Evolutionary conservation across 208 protist genomes (phyloP), one percentile per base, ranked within the genome.

Genomic region (Acanthamoeba royreba): DNA sequence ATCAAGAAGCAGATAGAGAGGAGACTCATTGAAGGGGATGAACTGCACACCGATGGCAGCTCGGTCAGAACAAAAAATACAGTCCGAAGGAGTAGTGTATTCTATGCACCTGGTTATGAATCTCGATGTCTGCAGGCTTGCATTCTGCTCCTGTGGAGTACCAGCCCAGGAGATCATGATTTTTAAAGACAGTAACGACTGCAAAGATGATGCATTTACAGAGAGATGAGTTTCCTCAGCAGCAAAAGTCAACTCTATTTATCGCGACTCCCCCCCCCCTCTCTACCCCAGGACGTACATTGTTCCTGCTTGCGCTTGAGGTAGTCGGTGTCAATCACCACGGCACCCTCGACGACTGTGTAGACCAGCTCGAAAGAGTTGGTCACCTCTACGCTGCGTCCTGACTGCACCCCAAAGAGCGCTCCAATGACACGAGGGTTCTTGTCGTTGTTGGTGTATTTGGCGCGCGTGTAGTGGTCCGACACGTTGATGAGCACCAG

Each of bases 331-430:
- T 97, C 94, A 22, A 97, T 47, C 19, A 94, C 28, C 0, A 91
- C 35, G n/a, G 28, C 33, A 28, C 63, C 93, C 1, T 94, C 93
- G 33, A 94, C 47, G 25, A 15, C 25, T 4, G 38, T 72, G 74
- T 92, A 83, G 38, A 96, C 92, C 38, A 96, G 47, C 79, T 97
- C 96, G 85, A 96, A 97, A 2, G 94, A 97, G n/a, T 96, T 97
- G 45, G 40, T 92, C 25, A 97, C 83, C 52, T 97, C 96, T 2
- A 96, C 92, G 15, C 66, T 93, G 55, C 96, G 95, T 55, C 95
- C 96, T 47, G 87, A 92, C 90, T 96, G 96, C 15, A 66, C 43
- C 63, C 96, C 96, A 3, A 95, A 25, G 22, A 97, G 69, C 33
- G 79, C 74, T 90, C 95, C 95, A 42, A 96, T 92, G n/a, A 95